Percentiles rank a stretch among this genome's conserved stretches.
Conservation (phyloP, 2,329 filamentous ascomycete genomes). For the Fusarium sp. region DNA sequence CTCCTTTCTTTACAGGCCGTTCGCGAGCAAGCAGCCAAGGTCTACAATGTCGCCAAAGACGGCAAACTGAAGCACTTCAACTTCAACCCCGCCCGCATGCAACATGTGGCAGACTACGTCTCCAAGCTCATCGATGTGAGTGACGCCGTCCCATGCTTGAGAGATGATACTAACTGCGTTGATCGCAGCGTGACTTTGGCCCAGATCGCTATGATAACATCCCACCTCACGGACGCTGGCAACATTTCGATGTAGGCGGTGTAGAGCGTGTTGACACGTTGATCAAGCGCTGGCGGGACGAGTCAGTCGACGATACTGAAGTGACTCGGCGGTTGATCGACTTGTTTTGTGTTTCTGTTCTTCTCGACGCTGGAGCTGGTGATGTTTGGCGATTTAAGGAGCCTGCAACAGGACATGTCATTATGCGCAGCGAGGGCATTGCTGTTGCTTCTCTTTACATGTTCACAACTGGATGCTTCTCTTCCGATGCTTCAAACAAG, state of each 20-base stretch:
- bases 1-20: constrained; percentile 52
- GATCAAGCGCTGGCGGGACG: constrained; percentile 57
- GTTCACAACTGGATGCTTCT: constrained; percentile 58
- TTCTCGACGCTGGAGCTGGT: constrained; percentile 66
- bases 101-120: constrained; percentile 56
- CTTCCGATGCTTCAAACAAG: not conserved
- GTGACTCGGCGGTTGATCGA: constrained; percentile 66
- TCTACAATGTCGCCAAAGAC: constrained; percentile 52
- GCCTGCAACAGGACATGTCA: constrained; percentile 48
- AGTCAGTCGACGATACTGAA: constrained; percentile 55
- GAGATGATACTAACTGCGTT: not conserved
- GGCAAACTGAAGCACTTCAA: constrained; percentile 56
- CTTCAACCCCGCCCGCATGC: constrained; percentile 53
- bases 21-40: constrained; percentile 50
- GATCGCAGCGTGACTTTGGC: constrained; percentile 60
- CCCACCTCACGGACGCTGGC: constrained; percentile 69
- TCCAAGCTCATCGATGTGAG: constrained; percentile 55
- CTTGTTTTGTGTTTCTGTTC: constrained; percentile 69
- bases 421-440: constrained; percentile 61
- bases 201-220: constrained; percentile 59
- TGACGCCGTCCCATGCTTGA: rapidly evolving
- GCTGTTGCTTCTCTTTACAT: constrained; percentile 63
- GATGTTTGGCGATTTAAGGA: constrained; percentile 61
- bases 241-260: constrained; percentile 70
- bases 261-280: constrained; percentile 60